Percentiles rank a stretch among this genome's conserved stretches.
These are phyloP conservation scores for Decorospora gaudefroyi DNA, from an alignment of 2,329 filamentous ascomycete genomes.

Conservation along the genomic window DNA sequence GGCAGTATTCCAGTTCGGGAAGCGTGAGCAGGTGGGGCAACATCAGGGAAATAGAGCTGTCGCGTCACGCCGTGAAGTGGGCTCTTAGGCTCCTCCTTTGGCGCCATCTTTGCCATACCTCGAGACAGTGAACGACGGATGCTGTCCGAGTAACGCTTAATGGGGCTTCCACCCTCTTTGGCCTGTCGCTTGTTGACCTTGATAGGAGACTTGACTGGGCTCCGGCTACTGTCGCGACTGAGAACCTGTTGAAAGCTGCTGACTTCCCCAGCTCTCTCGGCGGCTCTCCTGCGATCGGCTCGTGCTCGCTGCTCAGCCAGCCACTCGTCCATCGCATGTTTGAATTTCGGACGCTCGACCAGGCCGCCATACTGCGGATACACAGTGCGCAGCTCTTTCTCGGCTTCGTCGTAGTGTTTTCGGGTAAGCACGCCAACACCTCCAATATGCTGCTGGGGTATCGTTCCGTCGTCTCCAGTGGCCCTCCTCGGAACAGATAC, in stretches of 20 bases:
- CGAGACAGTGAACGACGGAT: conserved; percentile 26
- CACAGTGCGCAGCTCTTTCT: conserved; percentile 36
- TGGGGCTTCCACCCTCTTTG: conserved; percentile 16
- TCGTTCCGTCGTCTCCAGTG: background rate
- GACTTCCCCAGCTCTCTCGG: conserved; percentile 12
- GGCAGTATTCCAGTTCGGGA: background rate
- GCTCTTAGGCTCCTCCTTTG: conserved; percentile 24
- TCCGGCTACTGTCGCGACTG: background rate
- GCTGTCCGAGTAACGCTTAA: conserved; percentile 27
- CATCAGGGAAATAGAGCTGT: too few species aligned
- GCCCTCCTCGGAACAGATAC: conserved; percentile 20
- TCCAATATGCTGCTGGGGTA: background rate
- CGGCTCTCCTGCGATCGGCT: conserved; percentile 21
- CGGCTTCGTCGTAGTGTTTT: conserved; percentile 32
- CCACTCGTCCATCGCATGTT: conserved; percentile 36
- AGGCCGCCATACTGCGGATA: conserved; percentile 41
- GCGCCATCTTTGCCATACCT: conserved; percentile 6
- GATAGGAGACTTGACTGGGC: background rate
- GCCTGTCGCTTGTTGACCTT: background rate
- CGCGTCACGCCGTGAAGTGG: conserved; percentile 29
- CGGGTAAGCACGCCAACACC: conserved; percentile 16
- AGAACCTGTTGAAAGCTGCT: conserved; percentile 11
- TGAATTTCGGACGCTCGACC: conserved; percentile 39
- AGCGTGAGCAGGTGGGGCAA: background rate
- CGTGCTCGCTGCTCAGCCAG: conserved; percentile 30